Conservation (phyloP, 2,329 filamentous ascomycete genomes). For the Epichloe scottii region DNA sequence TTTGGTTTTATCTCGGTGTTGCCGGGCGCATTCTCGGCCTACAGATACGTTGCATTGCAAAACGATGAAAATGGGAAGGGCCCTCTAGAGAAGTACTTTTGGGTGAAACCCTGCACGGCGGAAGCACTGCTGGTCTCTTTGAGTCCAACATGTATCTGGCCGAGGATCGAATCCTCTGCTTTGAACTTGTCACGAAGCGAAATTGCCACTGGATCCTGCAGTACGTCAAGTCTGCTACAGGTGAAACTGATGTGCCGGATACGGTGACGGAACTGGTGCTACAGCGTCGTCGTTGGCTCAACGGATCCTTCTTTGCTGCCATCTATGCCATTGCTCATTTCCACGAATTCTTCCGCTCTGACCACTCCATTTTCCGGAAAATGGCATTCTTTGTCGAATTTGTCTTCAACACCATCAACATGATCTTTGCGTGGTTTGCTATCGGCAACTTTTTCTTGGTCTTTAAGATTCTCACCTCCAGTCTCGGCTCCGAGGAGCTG, state of each 20-base stretch:
- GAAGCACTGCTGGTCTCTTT: conserved; percentile 86
- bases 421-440: conserved; percentile 98
- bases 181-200: conserved; percentile 93
- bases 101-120: conserved; percentile 89
- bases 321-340: conserved; percentile 93
- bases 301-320: conserved; percentile 95
- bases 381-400: conserved; percentile 87
- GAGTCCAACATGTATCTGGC: conserved; percentile 99
- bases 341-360: conserved; percentile 88
- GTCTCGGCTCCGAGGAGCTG: conserved; percentile 56
- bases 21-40: conserved; percentile 96
- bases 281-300: conserved; percentile 92
- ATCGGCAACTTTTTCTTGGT: conserved; percentile 99
- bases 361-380: conserved; percentile 79
- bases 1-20: conserved; percentile 97
- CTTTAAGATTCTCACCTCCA: conserved; percentile 90
- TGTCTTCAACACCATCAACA: conserved; percentile 85
- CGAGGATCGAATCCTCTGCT: conserved; percentile 97
- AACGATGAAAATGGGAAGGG: conserved; percentile 94
- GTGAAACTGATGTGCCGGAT: conserved; percentile 94
- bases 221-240: conserved; percentile 94
- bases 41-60: conserved; percentile 85
- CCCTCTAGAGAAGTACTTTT: conserved; percentile 94
- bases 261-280: conserved; percentile 89
- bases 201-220: conserved; percentile 97